Percentiles rank a stretch among this genome's conserved stretches.
Evolutionary conservation across 305 asterid species (phyloP).

Genomic region (Fraxinus platypoda): DNA sequence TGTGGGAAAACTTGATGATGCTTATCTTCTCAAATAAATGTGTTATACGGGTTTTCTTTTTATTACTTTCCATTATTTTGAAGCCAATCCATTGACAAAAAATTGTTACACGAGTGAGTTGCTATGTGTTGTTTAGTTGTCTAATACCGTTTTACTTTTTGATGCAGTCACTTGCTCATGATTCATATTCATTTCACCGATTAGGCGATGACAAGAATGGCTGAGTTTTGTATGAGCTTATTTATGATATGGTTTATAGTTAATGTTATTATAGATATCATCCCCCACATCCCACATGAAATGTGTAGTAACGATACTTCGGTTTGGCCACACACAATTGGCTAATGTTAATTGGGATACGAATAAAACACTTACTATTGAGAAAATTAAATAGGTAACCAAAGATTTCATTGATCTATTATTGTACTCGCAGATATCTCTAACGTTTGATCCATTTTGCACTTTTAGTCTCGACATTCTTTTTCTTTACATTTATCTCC

Average conservation of each 20-base stretch:
- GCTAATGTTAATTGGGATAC: not conserved
- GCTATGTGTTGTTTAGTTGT: not conserved
- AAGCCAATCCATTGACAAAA: not conserved
- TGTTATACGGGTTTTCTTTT: not conserved
- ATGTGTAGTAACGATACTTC: not conserved
- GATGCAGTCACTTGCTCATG: slow-evolving; percentile 82
- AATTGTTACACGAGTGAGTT: not conserved
- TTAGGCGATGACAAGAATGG: slow-evolving; percentile 23
- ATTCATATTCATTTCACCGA: slow-evolving; percentile 46
- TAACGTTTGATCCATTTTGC: not conserved
- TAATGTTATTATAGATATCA: not conserved
- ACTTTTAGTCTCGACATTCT: not conserved
- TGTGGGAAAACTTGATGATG: not conserved
- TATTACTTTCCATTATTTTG: not conserved
- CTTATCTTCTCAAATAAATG: not conserved
- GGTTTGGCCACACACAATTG: not conserved
- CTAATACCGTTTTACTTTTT: slow-evolving; percentile 21
- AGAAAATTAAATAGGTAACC: not conserved
- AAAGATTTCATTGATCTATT: not conserved
- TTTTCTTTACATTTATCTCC: not conserved
- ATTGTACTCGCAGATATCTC: not conserved
- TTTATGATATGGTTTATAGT: not conserved
- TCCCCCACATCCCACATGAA: not conserved
- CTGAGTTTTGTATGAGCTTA: slow-evolving; percentile 7
- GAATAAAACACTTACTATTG: not conserved